A percentile compares a stretch with the other conserved stretches of the same genome.
These are phyloP conservation scores for Pyrenochaeta sp. DNA, from an alignment of 2,329 filamentous ascomycete species.

Conservation along the genomic window DNA sequence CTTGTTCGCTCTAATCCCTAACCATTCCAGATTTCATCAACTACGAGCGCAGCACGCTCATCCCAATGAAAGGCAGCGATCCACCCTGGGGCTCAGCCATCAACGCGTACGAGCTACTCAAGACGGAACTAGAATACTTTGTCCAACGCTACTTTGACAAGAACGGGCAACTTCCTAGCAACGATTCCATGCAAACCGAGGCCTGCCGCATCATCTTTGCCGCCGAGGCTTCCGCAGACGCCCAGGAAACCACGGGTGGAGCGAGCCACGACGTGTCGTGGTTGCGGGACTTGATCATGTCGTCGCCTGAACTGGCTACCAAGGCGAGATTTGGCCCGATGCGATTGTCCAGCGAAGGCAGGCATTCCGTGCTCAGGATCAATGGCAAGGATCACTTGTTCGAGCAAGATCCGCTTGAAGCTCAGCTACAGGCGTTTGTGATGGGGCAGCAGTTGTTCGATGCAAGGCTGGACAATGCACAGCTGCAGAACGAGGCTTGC, in stretches of 20 bases:
- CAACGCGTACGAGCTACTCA: conserved; percentile 35
- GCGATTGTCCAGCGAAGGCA: conserved; percentile 22
- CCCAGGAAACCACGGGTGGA: neutral
- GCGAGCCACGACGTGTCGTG: conserved; percentile 21
- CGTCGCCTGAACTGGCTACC: conserved; percentile 20
- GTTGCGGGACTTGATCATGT: conserved; percentile 35
- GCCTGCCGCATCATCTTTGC: conserved; percentile 38
- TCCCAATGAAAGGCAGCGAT: conserved; percentile 30
- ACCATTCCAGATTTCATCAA: conserved; percentile 25
- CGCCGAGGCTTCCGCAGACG: conserved; percentile 18
- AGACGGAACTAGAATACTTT: conserved; percentile 31
- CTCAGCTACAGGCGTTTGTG: conserved; percentile 24
- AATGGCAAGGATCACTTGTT: conserved; percentile 28
- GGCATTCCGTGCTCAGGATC: conserved; percentile 18
- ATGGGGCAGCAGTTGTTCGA: conserved; percentile 9
- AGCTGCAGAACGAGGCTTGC: conserved; percentile 28
- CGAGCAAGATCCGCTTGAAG: conserved; percentile 32
- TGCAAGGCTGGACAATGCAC: conserved; percentile 10
- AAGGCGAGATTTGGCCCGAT: conserved; percentile 30
- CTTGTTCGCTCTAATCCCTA: neutral
- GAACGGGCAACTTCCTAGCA: conserved; percentile 23
- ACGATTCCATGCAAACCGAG: conserved; percentile 32
- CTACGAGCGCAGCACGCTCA: conserved; percentile 25
- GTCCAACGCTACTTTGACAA: conserved; percentile 32
- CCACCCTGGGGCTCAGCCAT: conserved; percentile 28